phyloP scores from a whole-genome alignment of 2,329 filamentous ascomycete genomes.

The Onygenales sp. region DNA sequence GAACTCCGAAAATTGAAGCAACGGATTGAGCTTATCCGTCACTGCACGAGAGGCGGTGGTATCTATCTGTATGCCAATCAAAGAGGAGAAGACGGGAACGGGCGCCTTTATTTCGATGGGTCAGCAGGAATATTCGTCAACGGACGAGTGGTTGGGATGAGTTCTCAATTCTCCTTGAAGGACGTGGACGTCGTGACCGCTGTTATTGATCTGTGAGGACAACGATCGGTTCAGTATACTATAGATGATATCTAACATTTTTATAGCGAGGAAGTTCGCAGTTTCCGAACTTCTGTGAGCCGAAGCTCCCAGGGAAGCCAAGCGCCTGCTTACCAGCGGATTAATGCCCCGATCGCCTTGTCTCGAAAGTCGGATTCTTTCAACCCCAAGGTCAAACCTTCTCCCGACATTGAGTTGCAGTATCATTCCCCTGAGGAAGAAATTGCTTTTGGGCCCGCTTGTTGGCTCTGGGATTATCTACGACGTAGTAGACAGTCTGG shows the following conservation, averaged over 20 bases:
- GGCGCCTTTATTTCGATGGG: slow-evolving; percentile 48
- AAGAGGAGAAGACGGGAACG: slow-evolving; percentile 45
- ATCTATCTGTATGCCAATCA: slow-evolving; percentile 51
- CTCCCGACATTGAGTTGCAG: slow-evolving; percentile 10
- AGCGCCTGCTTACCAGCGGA: slow-evolving; percentile 17
- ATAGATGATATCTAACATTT: neutral
- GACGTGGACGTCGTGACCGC: slow-evolving; percentile 56
- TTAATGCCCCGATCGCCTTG: slow-evolving; percentile 20
- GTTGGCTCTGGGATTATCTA: slow-evolving; percentile 25
- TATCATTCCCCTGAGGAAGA: slow-evolving; percentile 20
- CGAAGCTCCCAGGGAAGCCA: slow-evolving; percentile 20
- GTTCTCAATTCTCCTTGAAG: slow-evolving; percentile 35
- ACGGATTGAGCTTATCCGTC: slow-evolving; percentile 19
- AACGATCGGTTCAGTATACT: neutral
- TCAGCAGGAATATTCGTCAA: slow-evolving; percentile 53
- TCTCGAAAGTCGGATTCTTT: slow-evolving; percentile 13
- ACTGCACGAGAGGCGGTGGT: slow-evolving; percentile 25
- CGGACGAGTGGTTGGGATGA: slow-evolving; percentile 31
- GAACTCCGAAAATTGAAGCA: slow-evolving; percentile 57
- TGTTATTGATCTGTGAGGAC: slow-evolving; percentile 45
- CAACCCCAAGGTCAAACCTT: slow-evolving; percentile 10
- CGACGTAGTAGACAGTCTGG: slow-evolving; percentile 12
- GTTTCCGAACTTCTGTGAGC: slow-evolving; percentile 15
- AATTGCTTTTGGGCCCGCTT: slow-evolving; percentile 15
- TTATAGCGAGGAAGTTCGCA: slow-evolving; percentile 52